Evolutionary conservation across 805 yeast species (phyloP), one percentile per base, ranked within the genome.

Genomic region (Nakazawaea wyomingensis): DNA sequence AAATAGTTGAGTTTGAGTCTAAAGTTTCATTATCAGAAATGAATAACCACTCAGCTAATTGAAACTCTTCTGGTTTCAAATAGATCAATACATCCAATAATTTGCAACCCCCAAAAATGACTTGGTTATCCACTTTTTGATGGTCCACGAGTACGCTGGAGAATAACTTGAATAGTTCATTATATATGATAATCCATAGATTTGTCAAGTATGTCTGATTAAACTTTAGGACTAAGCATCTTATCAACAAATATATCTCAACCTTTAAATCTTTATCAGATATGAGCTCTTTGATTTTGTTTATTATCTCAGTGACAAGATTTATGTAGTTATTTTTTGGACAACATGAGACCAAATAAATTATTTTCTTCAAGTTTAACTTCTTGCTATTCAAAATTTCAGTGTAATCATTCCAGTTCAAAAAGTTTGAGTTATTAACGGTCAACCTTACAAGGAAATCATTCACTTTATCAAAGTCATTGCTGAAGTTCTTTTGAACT

Each of bases 1-100:
- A 48, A 9, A 52, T 45, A 11, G 41, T 49, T 21, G 51, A 48
- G 10, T 56, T 60, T 14, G 13, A 10, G 13, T 21, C 18, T 20
- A 22, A 13, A 28, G 17, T 6, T 11, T 40, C 44, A 22, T 30
- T 79, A 52, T 84, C 87, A 21, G 80, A 71, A 9, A 91, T 75
- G 55, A 88, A 93, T 2, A 93, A 65, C 98, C 98, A 91, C 54
- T 88, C 93, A 48, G 76, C 56, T 60, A 77, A 55, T 61, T 80
- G 82, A 68, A 91, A 72, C 45, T 88, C 96, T 56, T 90, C 97
- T 33, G 72, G 71, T 29, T 80, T 77, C 44, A 89, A 51, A 2
- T 83, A 68, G 17, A 91, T 58, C 18, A 89, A 59, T 24, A 85
- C 71, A 56, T 91, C 99, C 37, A 93, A 65, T 13, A 93, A 64